These are phyloP conservation scores for Cyclostephanos tholiformis DNA, from an alignment of 108 stramenopile genomes.

Conservation along the genomic window DNA sequence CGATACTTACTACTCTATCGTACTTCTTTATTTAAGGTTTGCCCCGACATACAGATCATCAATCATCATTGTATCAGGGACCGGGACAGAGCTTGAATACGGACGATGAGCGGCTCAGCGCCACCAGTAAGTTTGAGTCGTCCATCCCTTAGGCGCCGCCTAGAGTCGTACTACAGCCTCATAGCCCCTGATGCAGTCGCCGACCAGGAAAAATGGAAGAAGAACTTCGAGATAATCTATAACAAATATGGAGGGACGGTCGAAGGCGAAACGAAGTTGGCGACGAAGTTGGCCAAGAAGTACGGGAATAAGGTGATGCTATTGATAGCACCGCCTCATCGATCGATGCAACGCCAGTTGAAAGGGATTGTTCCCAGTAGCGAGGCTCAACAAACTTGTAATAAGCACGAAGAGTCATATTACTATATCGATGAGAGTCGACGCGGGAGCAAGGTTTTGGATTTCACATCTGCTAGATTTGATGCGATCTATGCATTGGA, in stretches of 20 bases:
- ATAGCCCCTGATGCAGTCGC: constrained; percentile 68
- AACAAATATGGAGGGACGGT: constrained; percentile 75
- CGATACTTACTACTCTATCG: too few relatives aligned
- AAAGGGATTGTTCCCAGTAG: neutral
- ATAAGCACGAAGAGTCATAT: constrained; percentile 54
- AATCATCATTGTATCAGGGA: too few relatives aligned
- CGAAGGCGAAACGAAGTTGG: constrained; percentile 67
- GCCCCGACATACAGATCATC: too few relatives aligned
- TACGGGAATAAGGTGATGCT: constrained; percentile 72
- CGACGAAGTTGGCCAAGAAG: constrained; percentile 74
- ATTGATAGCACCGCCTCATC: constrained; percentile 46
- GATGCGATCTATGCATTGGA: constrained; percentile 66
- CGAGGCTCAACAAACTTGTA: neutral
- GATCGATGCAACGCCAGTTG: constrained; percentile 18
- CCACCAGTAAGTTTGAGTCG: constrained; percentile 66
- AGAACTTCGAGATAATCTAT: constrained; percentile 75
- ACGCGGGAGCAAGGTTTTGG: constrained; percentile 55
- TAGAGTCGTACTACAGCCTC: constrained; percentile 84
- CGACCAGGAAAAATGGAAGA: constrained; percentile 59
- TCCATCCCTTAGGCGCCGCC: constrained; percentile 71
- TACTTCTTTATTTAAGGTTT: too few relatives aligned
- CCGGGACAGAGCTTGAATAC: too few relatives aligned
- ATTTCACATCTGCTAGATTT: constrained; percentile 61
- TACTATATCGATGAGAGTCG: constrained; percentile 52
- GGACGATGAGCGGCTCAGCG: constrained; percentile 22